Conservation (phyloP, 2,329 filamentous ascomycete species). For the Exophiala bonariae region DNA sequence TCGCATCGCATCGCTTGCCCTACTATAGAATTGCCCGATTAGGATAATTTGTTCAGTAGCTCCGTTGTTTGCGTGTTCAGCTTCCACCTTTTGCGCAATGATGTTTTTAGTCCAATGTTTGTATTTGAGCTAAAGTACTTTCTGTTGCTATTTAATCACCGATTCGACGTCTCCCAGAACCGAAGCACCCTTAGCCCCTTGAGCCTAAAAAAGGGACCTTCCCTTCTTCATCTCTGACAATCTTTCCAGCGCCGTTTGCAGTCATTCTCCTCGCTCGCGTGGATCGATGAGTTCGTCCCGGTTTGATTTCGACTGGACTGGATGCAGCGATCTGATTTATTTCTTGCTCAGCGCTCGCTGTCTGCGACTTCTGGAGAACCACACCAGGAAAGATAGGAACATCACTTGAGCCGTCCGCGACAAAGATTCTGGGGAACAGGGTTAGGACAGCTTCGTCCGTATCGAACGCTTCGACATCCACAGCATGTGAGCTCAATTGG, state of each 20-base stretch:
- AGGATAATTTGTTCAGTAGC: too few relatives aligned
- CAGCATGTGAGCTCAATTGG: neutral
- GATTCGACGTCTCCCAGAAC: neutral
- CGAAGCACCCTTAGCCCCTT: neutral
- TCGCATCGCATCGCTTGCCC: too few relatives aligned
- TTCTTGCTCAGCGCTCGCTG: conserved; percentile 1
- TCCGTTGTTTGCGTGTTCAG: too few relatives aligned
- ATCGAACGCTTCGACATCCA: neutral
- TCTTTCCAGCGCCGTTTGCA: neutral
- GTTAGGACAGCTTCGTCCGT: conserved; percentile 1
- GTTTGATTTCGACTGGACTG: neutral
- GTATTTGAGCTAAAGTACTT: neutral
- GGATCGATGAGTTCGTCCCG: neutral
- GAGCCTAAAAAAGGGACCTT: conserved; percentile 2
- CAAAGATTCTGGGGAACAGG: conserved; percentile 1
- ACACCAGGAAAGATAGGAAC: conserved; percentile 1
- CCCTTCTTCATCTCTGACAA: neutral
- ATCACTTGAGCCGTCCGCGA: conserved; percentile 1
- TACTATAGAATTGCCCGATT: too few relatives aligned
- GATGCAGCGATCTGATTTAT: neutral
- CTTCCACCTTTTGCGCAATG: too few relatives aligned
- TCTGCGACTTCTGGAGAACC: conserved; percentile 1
- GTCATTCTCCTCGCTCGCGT: neutral
- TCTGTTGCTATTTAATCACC: conserved; percentile 1
- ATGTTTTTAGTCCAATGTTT: neutral